Base-by-base conservation (phyloP, 1,284 basidiomycete genomes). In the Thecaphora frezii region DNA sequence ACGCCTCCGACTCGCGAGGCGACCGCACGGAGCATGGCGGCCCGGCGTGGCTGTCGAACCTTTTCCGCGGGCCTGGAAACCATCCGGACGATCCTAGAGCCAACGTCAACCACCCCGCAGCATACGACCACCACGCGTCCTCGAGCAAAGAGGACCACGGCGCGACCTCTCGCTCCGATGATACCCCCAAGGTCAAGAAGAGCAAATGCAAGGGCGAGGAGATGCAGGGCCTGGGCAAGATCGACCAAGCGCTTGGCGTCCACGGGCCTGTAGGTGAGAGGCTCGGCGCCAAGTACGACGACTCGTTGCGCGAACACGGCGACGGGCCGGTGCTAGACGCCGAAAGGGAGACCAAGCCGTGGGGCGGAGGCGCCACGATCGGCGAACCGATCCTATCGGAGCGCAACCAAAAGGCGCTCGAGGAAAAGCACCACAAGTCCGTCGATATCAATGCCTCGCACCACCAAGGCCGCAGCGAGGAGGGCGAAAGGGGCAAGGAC, bases 61-160 rank as follows among this genome's bases (percentile, higher is more conserved):
- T 36, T 16, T 8, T 9, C 10, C 12, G 16, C 7, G 3, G 33
- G 14, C 66, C 66, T 13, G 66, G 66, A 30, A 61, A 69, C 24
- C 66, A 69, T 33, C 66, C 66, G 4, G 36, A 61, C 48, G 66
- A 69, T 26, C 62, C 66, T 10, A 40, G 23, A 3, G 66, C 62
- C 24, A 51, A 59, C 45, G 51, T 62, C 48, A 65, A 65, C 30
- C 64, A 66, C 44, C 62, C 58, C 9, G 49, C 54, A n/a, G 62
- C 62, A 5, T 28, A 28, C 28, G 28, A 28, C 28, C 14, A 14
- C 28, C 7, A 14, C 28, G 28, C 28, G 28, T 30, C 28, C 8
- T 30, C 33, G 18, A 16, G 33, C 33, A 16, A 18, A 36, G 7
- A 36, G 33, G 12, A 18, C 8, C 12, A 36, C 33, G 33, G n/a